phyloP scores from a whole-genome alignment of 768 basidiomycete genomes.

The Amanita fuliginea region DNA sequence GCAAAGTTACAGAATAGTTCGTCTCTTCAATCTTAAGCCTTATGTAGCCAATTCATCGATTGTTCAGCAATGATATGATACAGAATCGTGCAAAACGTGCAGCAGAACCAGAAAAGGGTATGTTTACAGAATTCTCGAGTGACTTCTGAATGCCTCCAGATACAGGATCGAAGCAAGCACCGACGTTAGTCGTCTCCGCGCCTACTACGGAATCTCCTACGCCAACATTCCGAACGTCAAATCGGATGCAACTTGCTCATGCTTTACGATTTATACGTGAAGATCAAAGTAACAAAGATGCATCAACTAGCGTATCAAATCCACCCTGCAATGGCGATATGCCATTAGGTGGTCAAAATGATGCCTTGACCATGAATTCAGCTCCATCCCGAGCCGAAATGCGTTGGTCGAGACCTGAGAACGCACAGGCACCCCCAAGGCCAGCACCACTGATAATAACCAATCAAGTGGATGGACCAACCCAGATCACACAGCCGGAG shows the following conservation, averaged over 20 bases:
- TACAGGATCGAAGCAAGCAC: background rate
- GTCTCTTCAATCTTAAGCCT: conserved; percentile 14
- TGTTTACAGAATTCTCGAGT: background rate
- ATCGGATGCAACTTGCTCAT: background rate
- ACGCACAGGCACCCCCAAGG: background rate
- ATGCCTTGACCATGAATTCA: background rate
- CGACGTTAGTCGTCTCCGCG: background rate
- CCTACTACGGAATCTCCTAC: background rate
- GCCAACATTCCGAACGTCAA: background rate
- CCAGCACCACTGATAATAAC: background rate
- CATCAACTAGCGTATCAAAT: too few species aligned
- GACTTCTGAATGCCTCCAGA: background rate
- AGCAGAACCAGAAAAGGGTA: background rate
- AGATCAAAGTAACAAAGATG: background rate
- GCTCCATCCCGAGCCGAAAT: background rate
- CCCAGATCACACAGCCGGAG: background rate
- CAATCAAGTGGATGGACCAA: background rate
- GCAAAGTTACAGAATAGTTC: conserved; percentile 38
- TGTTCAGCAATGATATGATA: background rate
- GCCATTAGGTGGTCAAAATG: too few species aligned
- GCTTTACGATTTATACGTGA: background rate
- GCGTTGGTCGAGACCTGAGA: background rate
- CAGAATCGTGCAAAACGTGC: background rate
- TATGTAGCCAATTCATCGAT: background rate
- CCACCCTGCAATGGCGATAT: too few species aligned